A percentile compares a stretch with the other conserved stretches of the same genome.
These are phyloP conservation scores for Calophaca sinica DNA, from an alignment of 306 rosid species.

Conservation along the genomic window DNA sequence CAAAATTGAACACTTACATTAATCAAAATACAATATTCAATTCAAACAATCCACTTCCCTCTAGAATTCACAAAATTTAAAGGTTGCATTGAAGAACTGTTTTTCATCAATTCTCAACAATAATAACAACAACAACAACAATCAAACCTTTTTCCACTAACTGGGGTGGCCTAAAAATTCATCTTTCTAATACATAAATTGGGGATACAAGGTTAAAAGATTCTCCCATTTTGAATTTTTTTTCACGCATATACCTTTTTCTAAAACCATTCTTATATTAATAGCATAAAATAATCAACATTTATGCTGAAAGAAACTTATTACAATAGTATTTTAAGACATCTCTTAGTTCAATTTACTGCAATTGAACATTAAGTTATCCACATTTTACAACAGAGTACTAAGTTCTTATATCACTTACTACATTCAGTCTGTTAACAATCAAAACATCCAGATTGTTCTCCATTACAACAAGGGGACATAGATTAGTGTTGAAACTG, in stretches of 20 bases:
- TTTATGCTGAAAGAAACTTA: neutral
- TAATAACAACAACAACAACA: no score
- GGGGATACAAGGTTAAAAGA: neutral
- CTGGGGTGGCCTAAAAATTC: neutral
- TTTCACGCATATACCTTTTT: slow-evolving; percentile 6
- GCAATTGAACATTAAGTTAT: no score
- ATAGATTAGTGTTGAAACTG: no score
- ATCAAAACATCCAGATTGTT: no score
- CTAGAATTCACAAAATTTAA: neutral
- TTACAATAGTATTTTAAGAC: no score
- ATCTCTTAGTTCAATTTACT: no score
- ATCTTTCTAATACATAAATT: neutral
- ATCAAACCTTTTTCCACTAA: neutral
- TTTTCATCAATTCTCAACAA: slow-evolving; percentile 25
- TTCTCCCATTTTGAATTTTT: slow-evolving; percentile 4
- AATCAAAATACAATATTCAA: neutral
- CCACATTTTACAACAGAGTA: no score
- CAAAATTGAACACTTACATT: no score
- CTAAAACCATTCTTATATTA: neutral
- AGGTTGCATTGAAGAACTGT: neutral
- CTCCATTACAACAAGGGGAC: no score
- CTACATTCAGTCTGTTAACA: no score
- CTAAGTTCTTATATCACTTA: no score
- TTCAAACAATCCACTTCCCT: slow-evolving; percentile 14
- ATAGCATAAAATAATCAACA: neutral